Evolutionary conservation across 805 yeast species (phyloP).

Genomic region (Torulaspora indica): DNA sequence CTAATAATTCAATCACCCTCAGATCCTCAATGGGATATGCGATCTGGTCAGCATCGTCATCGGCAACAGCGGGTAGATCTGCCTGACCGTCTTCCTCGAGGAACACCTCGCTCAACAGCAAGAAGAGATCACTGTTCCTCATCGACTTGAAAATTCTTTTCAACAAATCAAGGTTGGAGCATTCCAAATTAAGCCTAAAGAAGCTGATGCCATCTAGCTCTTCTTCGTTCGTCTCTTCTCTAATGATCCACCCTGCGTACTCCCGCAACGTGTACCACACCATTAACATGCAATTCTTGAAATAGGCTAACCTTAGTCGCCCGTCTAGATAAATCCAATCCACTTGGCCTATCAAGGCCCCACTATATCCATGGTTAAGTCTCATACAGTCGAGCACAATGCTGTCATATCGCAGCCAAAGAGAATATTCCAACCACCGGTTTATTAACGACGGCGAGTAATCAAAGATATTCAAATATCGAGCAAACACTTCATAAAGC

Average conservation of each 20-base stretch:
- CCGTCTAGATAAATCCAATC: slow-evolving; percentile 26
- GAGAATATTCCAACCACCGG: slow-evolving; percentile 25
- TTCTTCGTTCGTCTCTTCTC: slow-evolving; percentile 10
- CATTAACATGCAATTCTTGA: slow-evolving; percentile 26
- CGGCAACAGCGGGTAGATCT: neutral
- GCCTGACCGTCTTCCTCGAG: slow-evolving; percentile 17
- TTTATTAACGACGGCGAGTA: slow-evolving; percentile 22
- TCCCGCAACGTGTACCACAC: slow-evolving; percentile 29
- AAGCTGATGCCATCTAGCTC: slow-evolving; percentile 7
- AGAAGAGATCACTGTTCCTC: slow-evolving; percentile 11
- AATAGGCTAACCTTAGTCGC: slow-evolving; percentile 20
- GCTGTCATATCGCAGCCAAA: slow-evolving; percentile 31
- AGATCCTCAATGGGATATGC: slow-evolving; percentile 10
- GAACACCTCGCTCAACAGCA: slow-evolving; percentile 13
- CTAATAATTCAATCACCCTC: slow-evolving; percentile 12
- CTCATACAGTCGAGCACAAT: slow-evolving; percentile 31
- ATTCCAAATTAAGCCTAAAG: slow-evolving; percentile 20
- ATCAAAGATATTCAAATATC: slow-evolving; percentile 26
- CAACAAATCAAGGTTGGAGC: slow-evolving; percentile 6
- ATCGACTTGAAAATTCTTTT: slow-evolving; percentile 9
- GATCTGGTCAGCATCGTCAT: slow-evolving; percentile 5
- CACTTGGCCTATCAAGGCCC: slow-evolving; percentile 20
- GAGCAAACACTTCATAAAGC: slow-evolving; percentile 17
- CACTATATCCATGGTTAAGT: slow-evolving; percentile 26
- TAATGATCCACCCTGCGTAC: slow-evolving; percentile 23